Conservation (phyloP, 139 green algal species). For the Tetradesmus lagerheimii region DNA sequence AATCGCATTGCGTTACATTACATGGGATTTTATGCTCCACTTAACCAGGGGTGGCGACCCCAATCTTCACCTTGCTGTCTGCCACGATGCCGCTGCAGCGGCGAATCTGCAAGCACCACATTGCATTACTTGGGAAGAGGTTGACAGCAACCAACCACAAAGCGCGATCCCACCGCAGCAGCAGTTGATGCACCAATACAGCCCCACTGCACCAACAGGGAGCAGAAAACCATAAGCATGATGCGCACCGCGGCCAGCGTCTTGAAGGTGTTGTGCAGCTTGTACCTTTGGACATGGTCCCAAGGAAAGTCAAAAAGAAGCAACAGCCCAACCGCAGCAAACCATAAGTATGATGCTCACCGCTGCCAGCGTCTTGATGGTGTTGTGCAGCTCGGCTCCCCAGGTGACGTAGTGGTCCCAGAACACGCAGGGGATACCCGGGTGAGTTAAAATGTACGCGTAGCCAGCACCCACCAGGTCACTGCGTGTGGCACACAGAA, state of each 20-base stretch:
- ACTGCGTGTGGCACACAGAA: too few species aligned
- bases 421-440: constrained; percentile 84
- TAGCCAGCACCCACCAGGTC: constrained; percentile 83
- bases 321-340: too few species aligned
- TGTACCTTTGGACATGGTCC: background rate
- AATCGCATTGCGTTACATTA: background rate
- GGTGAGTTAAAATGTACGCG: constrained; percentile 97
- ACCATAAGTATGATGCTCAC: constrained; percentile 27
- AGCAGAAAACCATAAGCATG: too few species aligned
- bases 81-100: constrained; percentile 68
- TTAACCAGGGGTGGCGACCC: constrained; percentile 69
- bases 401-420: constrained; percentile 88
- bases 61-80: constrained; percentile 71
- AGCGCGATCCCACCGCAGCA: too few species aligned
- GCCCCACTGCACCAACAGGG: too few species aligned
- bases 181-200: too few species aligned
- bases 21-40: too few species aligned
- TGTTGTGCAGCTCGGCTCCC: constrained; percentile 58
- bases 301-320: too few species aligned
- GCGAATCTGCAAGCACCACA: constrained; percentile 52
- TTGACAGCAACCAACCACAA: too few species aligned
- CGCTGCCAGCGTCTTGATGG: constrained; percentile 48
- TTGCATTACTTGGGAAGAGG: too few species aligned
- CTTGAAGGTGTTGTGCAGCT: constrained; percentile 52
- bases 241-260: constrained; percentile 52